phyloP scores from a whole-genome alignment of 2,329 filamentous ascomycete genomes.

The Venturia nashicola region DNA sequence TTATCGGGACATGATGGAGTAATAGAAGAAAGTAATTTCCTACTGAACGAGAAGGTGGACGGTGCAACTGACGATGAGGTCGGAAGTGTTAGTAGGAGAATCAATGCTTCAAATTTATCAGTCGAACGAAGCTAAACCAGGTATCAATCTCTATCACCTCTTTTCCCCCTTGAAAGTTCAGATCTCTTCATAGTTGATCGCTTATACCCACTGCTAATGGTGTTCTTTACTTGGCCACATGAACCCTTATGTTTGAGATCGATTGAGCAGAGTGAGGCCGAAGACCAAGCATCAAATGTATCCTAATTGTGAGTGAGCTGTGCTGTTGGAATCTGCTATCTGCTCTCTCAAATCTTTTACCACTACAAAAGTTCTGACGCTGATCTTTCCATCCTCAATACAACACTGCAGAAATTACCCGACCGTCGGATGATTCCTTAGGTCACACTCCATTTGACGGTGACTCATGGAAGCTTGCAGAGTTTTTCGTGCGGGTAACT shows the following conservation, averaged over 20 bases:
- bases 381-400: too few relatives aligned
- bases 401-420: too few relatives aligned
- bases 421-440: too few relatives aligned
- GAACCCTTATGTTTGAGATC: too few relatives aligned
- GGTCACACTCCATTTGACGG: not conserved
- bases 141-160: not conserved
- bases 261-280: not conserved
- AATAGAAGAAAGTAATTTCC: not conserved
- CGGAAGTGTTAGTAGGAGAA: not conserved
- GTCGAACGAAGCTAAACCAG: not conserved
- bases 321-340: not conserved
- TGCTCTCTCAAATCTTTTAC: too few relatives aligned
- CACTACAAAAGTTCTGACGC: too few relatives aligned
- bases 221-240: too few relatives aligned
- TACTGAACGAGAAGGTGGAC: not conserved
- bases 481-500: not conserved
- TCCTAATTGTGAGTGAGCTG: not conserved
- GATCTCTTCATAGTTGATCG: not conserved
- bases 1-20: too few relatives aligned
- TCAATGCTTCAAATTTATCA: not conserved
- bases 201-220: too few relatives aligned
- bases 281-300: not conserved
- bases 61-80: not conserved
- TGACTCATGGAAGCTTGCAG: not conserved
- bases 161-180: not conserved